phyloP scores from a whole-genome alignment of 176 grass and related monocot genomes.

The Oryza brachyantha region DNA sequence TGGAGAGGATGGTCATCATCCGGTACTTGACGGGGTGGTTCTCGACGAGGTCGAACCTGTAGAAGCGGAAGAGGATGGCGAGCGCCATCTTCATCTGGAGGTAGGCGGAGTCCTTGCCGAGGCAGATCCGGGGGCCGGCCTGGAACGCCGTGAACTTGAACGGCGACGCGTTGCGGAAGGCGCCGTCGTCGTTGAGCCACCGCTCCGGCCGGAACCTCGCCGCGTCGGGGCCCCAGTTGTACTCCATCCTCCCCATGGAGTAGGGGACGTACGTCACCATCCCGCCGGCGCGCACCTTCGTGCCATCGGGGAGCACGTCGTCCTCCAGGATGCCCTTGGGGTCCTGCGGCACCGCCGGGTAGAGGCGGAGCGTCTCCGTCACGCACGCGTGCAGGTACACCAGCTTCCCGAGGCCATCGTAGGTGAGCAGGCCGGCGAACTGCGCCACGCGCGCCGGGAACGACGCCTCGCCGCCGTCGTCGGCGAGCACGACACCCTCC shows the following conservation, averaged over 20 bases:
- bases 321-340: conserved; percentile 85
- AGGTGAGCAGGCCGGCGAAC: conserved; percentile 69
- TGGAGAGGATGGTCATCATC: conserved; percentile 96
- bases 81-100: conserved; percentile 98
- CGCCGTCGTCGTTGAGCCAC: conserved; percentile 75
- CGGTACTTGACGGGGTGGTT: conserved; percentile 78
- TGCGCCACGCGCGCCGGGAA: conserved; percentile 50
- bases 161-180: conserved; percentile 69
- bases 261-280: conserved; percentile 97
- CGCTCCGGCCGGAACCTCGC: conserved; percentile 67
- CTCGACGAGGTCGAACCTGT: conserved; percentile 58
- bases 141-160: conserved; percentile 99
- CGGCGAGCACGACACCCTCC: conserved; percentile 36
- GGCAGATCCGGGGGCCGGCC: conserved; percentile 88
- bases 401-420: conserved; percentile 74
- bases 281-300: conserved; percentile 70
- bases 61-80: conserved; percentile 82
- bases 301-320: conserved; percentile 92
- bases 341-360: conserved; percentile 87
- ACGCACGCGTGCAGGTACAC: conserved; percentile 89
- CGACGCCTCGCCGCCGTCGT: background rate
- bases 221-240: conserved; percentile 91
- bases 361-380: conserved; percentile 86
- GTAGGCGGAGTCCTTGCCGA: conserved; percentile 93
- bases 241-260: conserved; percentile 95